Base-by-base conservation (phyloP, 495 filamentous ascomycete genomes). In the Baudoinia panamericana region DNA sequence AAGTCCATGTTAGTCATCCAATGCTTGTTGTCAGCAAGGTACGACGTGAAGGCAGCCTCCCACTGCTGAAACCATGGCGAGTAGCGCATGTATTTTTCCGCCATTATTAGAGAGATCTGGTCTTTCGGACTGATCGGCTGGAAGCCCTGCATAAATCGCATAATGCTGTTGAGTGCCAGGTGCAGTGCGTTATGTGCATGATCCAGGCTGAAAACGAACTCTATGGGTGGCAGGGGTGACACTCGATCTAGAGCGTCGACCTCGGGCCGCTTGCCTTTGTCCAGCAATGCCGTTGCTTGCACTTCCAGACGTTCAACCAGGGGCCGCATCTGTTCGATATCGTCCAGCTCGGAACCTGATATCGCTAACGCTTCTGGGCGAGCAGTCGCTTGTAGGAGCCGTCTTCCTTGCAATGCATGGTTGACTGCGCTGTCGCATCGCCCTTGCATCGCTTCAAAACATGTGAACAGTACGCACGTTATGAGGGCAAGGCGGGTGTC, bases 391-490 rank as follows among this genome's bases (percentile, higher is more conserved):
- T 50, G 41, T 1, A 50, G 30, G 1, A 50, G 31, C 2, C 42
- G 27, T n/a, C 42, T 19, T 7, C 47, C 47, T 23, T 50, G 47
- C 10, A 50, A 21, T 11, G 47, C 47, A 25, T 50, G 42, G 27
- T 38, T 50, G 4, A 50, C 47, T 5, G 47, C 47, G 28, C 47
- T 50, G 17, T 50, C 47, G 30, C 47, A 50, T 3, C 47, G 34
- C 1, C 47, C 47, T 28, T 50, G 47, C 42, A 50, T 45, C 23
- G 46, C 50, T 30, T 53, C 50, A 21, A 53, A 53, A 30, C 50
- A 53, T n/a, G 46, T 50, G 28, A 53, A 53, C 20, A 53, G 46
- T 10, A 50, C 50, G 13, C 46, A 53, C 12, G 50, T 49, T 15
- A 41, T 53, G 7, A 53, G 32, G 12, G 50, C 50, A 11, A 53